Conservation (phyloP, 345 rosid genomes). For the Linum trigynum region DNA sequence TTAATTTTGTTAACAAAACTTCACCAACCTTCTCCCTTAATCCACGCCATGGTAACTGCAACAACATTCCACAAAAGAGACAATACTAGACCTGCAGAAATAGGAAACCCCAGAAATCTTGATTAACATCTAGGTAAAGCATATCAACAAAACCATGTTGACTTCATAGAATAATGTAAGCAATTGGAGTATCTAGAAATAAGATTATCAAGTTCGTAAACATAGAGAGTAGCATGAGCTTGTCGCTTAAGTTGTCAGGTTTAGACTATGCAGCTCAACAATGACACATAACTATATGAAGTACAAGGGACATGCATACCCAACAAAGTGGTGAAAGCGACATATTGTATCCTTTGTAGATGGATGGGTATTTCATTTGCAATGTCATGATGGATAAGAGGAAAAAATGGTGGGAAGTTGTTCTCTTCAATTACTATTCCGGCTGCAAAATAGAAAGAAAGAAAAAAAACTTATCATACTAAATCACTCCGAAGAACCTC, state of each 20-base stretch:
- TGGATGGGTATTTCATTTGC: slow-evolving; percentile 89
- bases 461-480: background rate
- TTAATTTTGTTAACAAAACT: background rate
- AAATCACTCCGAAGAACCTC: background rate
- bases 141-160: background rate
- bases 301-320: slow-evolving; percentile 32
- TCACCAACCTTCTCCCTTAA: slow-evolving; percentile 71
- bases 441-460: slow-evolving; percentile 36
- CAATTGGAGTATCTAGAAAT: background rate
- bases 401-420: slow-evolving; percentile 95
- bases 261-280: background rate
- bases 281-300: background rate
- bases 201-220: background rate
- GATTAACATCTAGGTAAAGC: background rate
- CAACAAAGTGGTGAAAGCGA: slow-evolving; percentile 98
- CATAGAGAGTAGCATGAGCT: background rate
- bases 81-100: slow-evolving; percentile 51
- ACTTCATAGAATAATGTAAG: background rate
- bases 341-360: slow-evolving; percentile 91
- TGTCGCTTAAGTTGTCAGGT: background rate
- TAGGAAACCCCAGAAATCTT: background rate
- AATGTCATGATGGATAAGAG: slow-evolving; percentile 95
- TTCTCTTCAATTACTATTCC: slow-evolving; percentile 59
- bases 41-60: slow-evolving; percentile 83
- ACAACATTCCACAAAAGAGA: slow-evolving; percentile 86